Conservation (phyloP, 2,329 filamentous ascomycete species). For the Sordariomycetes sp. region DNA sequence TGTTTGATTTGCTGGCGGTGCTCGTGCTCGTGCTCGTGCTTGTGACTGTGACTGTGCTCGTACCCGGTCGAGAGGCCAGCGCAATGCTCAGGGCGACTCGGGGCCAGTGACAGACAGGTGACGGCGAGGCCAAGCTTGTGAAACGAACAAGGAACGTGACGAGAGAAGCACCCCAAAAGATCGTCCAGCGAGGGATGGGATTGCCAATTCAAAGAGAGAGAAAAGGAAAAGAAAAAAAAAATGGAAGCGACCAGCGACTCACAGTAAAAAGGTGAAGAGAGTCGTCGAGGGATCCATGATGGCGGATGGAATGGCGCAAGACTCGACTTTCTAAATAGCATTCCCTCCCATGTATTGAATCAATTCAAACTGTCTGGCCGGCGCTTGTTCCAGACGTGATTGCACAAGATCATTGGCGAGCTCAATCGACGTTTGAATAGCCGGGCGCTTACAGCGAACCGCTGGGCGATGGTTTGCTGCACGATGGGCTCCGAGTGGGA, state of each 20-base stretch:
- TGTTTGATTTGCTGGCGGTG: too few species aligned
- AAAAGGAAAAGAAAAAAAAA: slow-evolving; percentile 11
- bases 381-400: too few species aligned
- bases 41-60: background rate
- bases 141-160: background rate
- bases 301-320: background rate
- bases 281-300: slow-evolving; percentile 53
- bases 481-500: too few species aligned
- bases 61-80: background rate
- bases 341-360: too few species aligned
- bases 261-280: slow-evolving; percentile 61
- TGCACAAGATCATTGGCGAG: too few species aligned
- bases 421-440: too few species aligned
- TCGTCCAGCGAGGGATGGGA: background rate
- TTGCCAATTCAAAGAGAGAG: slow-evolving; percentile 1
- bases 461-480: too few species aligned
- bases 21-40: background rate
- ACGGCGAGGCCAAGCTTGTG: background rate
- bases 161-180: background rate
- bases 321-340: background rate
- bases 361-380: too few species aligned
- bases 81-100: slow-evolving; percentile 1
- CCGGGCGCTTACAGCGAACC: too few species aligned
- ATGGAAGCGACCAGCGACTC: slow-evolving; percentile 30
- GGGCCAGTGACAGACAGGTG: background rate